Percentiles rank a stretch among this genome's conserved stretches.
phyloP scores from a whole-genome alignment of 306 rosid species.

The Prosopis cineraria region DNA sequence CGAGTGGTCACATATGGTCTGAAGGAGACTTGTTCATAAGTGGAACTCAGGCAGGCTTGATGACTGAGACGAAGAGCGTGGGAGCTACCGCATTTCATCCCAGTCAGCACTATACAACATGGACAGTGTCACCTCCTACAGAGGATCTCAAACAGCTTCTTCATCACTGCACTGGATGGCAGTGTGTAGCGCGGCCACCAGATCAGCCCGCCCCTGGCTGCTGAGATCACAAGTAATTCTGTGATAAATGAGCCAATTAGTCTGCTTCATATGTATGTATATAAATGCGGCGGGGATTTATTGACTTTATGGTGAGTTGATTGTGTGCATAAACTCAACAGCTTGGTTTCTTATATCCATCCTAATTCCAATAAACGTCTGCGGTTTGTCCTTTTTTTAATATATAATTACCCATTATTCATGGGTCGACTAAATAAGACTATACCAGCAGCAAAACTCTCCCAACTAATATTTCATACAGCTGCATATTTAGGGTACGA shows the following conservation, averaged over 20 bases:
- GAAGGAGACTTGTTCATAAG: constrained; percentile 81
- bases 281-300: neutral
- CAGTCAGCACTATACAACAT: constrained; percentile 54
- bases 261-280: neutral
- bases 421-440: no score
- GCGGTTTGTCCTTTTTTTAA: no score
- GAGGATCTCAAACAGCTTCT: constrained; percentile 72
- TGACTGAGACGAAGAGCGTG: constrained; percentile 37
- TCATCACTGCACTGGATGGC: constrained; percentile 77
- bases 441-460: no score
- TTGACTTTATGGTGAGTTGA: neutral
- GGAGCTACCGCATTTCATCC: constrained; percentile 62
- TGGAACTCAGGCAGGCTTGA: constrained; percentile 73
- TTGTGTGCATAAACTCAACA: neutral
- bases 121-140: constrained; percentile 68
- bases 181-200: constrained; percentile 59
- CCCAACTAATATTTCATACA: no score
- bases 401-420: no score
- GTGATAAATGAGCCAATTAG: neutral
- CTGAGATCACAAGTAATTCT: neutral
- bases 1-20: constrained; percentile 69
- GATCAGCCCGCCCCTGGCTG: constrained; percentile 44
- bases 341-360: neutral
- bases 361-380: no score
- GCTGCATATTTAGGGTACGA: no score